These are phyloP conservation scores for Yarrowia alimentaria DNA, from an alignment of 805 yeast genomes.

Conservation along the genomic window DNA sequence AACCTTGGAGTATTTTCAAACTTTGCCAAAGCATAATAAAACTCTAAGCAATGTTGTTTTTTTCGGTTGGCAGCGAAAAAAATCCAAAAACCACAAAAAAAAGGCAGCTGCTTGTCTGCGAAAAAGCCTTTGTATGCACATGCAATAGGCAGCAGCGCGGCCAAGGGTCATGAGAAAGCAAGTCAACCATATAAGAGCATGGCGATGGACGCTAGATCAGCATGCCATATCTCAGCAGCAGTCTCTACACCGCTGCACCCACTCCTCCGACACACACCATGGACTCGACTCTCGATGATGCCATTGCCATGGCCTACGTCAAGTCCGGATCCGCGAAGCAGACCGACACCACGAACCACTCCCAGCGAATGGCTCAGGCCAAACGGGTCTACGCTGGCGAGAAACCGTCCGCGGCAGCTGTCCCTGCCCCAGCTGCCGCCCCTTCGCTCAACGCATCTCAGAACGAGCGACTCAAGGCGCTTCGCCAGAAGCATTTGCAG, in stretches of 20 bases:
- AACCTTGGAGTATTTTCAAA: too few relatives aligned
- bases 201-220: too few relatives aligned
- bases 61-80: too few relatives aligned
- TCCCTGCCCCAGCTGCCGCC: too few relatives aligned
- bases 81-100: too few relatives aligned
- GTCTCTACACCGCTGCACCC: background rate
- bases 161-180: slow-evolving; percentile 21
- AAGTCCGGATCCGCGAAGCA: background rate
- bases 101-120: too few relatives aligned
- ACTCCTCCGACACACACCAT: background rate
- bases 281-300: slow-evolving; percentile 15
- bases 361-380: slow-evolving; percentile 23
- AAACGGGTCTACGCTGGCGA: slow-evolving; percentile 7
- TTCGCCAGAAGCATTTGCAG: slow-evolving; percentile 6
- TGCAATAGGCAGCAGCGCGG: slow-evolving; percentile 25
- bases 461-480: slow-evolving; percentile 26
- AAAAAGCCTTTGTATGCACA: slow-evolving; percentile 21
- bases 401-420: too few relatives aligned
- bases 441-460: slow-evolving; percentile 18
- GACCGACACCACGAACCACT: slow-evolving; percentile 1
- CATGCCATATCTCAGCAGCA: too few relatives aligned
- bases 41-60: too few relatives aligned
- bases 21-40: too few relatives aligned
- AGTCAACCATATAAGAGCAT: too few relatives aligned
- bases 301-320: slow-evolving; percentile 24